Base-by-base conservation (phyloP, 345 rosid genomes). In the Syzygium oleosum region DNA sequence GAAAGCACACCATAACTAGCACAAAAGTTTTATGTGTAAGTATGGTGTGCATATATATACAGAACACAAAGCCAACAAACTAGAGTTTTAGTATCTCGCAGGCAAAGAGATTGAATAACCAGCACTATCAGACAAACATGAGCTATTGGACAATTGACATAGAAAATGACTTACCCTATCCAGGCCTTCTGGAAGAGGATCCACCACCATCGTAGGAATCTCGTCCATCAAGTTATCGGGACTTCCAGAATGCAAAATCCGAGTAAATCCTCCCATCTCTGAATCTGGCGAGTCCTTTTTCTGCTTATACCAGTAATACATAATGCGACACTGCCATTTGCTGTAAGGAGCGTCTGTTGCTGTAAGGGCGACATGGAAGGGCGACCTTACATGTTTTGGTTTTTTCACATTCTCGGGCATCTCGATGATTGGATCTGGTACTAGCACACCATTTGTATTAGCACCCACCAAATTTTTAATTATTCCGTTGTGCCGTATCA, bases 271-370 rank as follows among this genome's bases (percentile, higher is more conserved):
- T 22, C 99, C 99, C 98, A 98, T 96, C 83, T 95, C 98, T 1
- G 99, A 98, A 65, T 96, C 96, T 49, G 96, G 98, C 92, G 90
- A 90, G 88, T 93, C 92, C 93, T 92, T 98, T 88, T 90, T 88
- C 94, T 92, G 94, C 88, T 93, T 96, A 90, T 98, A 98, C 99
- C 99, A 98, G 85, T 98, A 98, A 88, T 96, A 95, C 98, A 96
- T 96, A 1, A 98, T 94, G 87, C 98, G 98, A 92, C 98, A 95
- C 90, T 98, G 99, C 99, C 99, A 96, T 90, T 95, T 94, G 88
- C 95, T 96, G 90, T 98, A 98, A 84, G 92, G 90, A 55, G 98
- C 96, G 90, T 94, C 98, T 3, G 99, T 95, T 9, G 99, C 98
- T 17, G 99, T 98, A 83, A 98, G 91, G 65, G 99, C 99, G 54